Conservation (phyloP, 805 yeast species). For the Saccharomycopsis schoenii region DNA sequence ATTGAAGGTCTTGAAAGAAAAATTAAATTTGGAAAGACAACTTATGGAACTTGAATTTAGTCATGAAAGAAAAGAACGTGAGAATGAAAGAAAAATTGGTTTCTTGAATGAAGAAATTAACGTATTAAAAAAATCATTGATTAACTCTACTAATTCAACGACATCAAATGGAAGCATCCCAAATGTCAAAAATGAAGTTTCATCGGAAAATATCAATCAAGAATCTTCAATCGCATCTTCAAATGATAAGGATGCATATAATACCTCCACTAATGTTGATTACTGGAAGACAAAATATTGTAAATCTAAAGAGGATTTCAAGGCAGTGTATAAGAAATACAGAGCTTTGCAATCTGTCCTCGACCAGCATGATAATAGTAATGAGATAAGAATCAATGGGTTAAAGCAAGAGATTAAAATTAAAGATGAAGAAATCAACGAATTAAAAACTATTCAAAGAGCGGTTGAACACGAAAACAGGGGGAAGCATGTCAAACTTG, state of each 20-base stretch:
- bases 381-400: conserved; percentile 16
- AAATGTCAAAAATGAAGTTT: background rate
- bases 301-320: background rate
- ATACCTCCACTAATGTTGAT: background rate
- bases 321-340: background rate
- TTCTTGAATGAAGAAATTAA: background rate
- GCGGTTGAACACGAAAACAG: background rate
- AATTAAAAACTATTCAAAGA: background rate
- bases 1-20: background rate
- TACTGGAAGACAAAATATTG: background rate
- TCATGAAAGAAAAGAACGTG: background rate
- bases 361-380: background rate
- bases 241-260: background rate
- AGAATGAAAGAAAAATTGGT: background rate
- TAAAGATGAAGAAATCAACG: conserved; percentile 27
- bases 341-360: background rate
- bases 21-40: background rate
- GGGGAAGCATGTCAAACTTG: background rate
- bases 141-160: background rate
- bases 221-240: background rate
- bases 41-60: background rate
- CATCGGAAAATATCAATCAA: background rate
- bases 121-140: background rate
- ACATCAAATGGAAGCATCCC: background rate
- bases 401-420: conserved; percentile 18